These are phyloP conservation scores for Pleomassaria siparia DNA, from an alignment of 2,329 filamentous ascomycete genomes.

Conservation along the genomic window DNA sequence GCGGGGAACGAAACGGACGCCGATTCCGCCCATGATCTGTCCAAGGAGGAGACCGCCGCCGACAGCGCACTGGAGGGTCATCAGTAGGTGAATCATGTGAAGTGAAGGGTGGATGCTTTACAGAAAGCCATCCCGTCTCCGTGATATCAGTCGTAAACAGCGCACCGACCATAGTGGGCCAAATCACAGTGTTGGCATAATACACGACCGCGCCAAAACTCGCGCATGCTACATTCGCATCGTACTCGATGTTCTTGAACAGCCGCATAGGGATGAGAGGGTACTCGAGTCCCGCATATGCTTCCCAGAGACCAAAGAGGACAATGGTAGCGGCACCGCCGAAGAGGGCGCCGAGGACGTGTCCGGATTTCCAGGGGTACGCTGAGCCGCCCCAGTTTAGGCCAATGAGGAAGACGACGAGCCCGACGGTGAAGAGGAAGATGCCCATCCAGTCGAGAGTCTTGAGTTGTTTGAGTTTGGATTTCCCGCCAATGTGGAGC, in stretches of 20 bases:
- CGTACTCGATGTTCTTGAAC: conserved; percentile 30
- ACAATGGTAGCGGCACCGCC: conserved; percentile 35
- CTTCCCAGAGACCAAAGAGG: conserved; percentile 35
- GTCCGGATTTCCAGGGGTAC: conserved; percentile 39
- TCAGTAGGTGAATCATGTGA: conserved; percentile 6
- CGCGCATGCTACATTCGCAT: conserved; percentile 36
- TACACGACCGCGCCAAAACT: conserved; percentile 37
- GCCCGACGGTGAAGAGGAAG: conserved; percentile 49
- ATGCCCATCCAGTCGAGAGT: conserved; percentile 52
- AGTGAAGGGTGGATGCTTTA: conserved; percentile 7
- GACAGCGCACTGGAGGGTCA: conserved; percentile 23
- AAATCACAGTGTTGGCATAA: conserved; percentile 36
- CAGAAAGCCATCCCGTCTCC: conserved; percentile 35
- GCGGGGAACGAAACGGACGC: conserved; percentile 29
- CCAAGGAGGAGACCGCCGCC: conserved; percentile 36
- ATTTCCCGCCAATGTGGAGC: conserved; percentile 37
- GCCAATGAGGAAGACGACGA: conserved; percentile 51
- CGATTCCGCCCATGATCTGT: conserved; percentile 33
- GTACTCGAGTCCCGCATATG: conserved; percentile 31
- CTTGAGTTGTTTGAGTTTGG: conserved; percentile 37
- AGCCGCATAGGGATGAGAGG: conserved; percentile 31
- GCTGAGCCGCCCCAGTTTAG: conserved; percentile 46
- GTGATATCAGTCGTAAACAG: conserved; percentile 31
- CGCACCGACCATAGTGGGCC: conserved; percentile 32
- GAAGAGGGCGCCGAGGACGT: conserved; percentile 39